These are phyloP conservation scores for Pseudocercospora cruenta DNA, from an alignment of 2,329 filamentous ascomycete genomes.

Conservation along the genomic window DNA sequence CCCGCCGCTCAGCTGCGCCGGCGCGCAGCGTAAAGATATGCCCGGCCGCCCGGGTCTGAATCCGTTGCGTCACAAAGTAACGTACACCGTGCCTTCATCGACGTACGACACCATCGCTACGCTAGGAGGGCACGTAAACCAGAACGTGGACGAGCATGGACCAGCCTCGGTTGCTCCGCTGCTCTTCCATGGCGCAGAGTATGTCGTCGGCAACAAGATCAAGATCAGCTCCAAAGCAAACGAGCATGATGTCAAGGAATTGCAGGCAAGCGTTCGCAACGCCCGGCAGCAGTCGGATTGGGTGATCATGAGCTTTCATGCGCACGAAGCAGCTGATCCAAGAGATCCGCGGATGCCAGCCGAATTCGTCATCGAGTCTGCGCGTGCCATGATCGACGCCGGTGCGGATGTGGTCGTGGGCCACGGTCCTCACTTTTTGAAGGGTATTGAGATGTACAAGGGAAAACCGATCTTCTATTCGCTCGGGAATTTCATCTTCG, in stretches of 20 bases:
- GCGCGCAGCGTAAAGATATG: constrained; percentile 7
- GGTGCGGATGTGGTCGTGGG: constrained; percentile 7
- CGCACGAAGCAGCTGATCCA: background rate
- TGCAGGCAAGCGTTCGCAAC: background rate
- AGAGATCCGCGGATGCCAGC: background rate
- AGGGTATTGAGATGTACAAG: background rate
- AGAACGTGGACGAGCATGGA: background rate
- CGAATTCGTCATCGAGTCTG: constrained; percentile 3
- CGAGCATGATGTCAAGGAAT: background rate
- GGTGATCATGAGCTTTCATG: background rate
- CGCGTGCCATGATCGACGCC: constrained; percentile 5
- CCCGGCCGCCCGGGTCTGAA: background rate
- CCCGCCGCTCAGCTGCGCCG: background rate
- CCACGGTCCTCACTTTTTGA: constrained; percentile 1
- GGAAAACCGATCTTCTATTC: background rate
- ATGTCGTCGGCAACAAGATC: background rate
- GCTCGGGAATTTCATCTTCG: background rate
- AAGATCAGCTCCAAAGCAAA: background rate
- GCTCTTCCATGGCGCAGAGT: background rate
- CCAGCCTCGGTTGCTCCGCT: background rate
- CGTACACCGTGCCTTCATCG: background rate
- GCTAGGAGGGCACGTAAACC: background rate
- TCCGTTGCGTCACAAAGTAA: background rate
- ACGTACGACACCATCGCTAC: background rate
- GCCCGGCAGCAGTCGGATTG: background rate